These are phyloP conservation scores for Talaromyces atroroseus DNA, from an alignment of 2,329 filamentous ascomycete species.

Conservation along the genomic window DNA sequence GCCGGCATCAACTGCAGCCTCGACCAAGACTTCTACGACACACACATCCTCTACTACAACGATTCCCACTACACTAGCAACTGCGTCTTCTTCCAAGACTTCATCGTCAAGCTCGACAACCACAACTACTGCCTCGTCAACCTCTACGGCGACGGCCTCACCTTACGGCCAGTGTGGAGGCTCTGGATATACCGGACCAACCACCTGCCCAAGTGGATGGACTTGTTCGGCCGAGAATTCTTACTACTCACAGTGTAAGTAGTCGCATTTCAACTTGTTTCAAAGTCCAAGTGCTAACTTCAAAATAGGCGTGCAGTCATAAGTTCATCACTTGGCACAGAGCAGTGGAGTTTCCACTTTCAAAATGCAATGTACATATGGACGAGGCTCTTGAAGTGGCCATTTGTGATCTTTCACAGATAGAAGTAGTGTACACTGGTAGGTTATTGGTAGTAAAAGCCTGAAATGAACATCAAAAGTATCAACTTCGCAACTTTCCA, in stretches of 20 bases:
- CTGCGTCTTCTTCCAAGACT: too few relatives aligned
- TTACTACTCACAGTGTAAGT: conserved; percentile 19
- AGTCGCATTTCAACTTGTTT: not conserved
- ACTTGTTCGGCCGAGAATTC: conserved; percentile 15
- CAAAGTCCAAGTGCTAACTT: not conserved
- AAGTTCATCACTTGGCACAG: too few relatives aligned
- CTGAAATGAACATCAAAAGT: too few relatives aligned
- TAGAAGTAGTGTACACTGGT: too few relatives aligned
- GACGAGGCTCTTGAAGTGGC: too few relatives aligned
- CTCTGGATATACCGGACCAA: conserved; percentile 17
- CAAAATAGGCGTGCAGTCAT: not conserved
- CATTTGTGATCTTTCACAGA: too few relatives aligned
- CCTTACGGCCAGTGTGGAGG: conserved; percentile 20
- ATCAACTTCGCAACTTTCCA: too few relatives aligned
- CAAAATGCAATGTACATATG: too few relatives aligned
- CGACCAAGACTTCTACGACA: not conserved
- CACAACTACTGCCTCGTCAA: conserved; percentile 10
- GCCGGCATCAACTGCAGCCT: conserved; percentile 18
- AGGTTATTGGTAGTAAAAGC: too few relatives aligned
- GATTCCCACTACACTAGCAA: not conserved
- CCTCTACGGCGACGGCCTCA: conserved; percentile 7
- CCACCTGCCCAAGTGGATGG: conserved; percentile 16
- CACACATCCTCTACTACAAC: not conserved
- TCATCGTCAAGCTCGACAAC: not conserved
- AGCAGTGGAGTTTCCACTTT: too few relatives aligned